phyloP scores from a whole-genome alignment of 2,329 filamentous ascomycete genomes.

The Scleromitrula shiraiana region DNA sequence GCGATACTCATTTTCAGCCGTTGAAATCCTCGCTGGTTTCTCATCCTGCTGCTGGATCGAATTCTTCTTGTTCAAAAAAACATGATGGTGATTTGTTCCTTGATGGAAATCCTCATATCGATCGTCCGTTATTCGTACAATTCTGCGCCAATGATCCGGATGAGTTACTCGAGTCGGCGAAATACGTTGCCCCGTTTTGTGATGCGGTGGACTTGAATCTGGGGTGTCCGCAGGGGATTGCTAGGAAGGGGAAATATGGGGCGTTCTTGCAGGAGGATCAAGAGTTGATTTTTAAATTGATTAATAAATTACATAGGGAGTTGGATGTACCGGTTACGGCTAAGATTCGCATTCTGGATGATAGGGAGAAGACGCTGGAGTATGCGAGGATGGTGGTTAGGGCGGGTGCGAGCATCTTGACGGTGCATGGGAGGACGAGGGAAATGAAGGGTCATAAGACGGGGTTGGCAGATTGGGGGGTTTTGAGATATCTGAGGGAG shows the following conservation, averaged over 20 bases:
- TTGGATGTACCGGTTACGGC: constrained; percentile 82
- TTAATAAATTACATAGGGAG: constrained; percentile 72
- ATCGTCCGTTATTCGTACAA: constrained; percentile 89
- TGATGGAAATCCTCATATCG: constrained; percentile 77
- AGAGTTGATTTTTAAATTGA: constrained; percentile 71
- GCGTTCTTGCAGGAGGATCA: constrained; percentile 93
- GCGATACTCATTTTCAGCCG: constrained; percentile 70
- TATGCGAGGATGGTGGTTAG: constrained; percentile 83
- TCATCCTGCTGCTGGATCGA: constrained; percentile 13
- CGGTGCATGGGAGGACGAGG: constrained; percentile 78
- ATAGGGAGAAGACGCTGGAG: constrained; percentile 73
- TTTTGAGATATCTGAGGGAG: constrained; percentile 74
- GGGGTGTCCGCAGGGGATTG: constrained; percentile 94
- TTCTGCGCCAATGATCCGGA: constrained; percentile 88
- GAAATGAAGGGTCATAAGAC: constrained; percentile 97
- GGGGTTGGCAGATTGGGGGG: constrained; percentile 85
- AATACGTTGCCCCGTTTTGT: constrained; percentile 74
- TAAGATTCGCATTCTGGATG: constrained; percentile 87
- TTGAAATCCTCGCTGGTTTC: constrained; percentile 30
- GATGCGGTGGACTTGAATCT: constrained; percentile 94
- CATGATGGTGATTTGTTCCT: constrained; percentile 59
- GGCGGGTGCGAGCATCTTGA: constrained; percentile 87
- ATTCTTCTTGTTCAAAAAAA: constrained; percentile 24
- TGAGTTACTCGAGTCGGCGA: constrained; percentile 71
- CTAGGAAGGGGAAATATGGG: constrained; percentile 82